These are phyloP conservation scores for Tripterygium wilfordii DNA, from an alignment of 177 flowering plant species.

Conservation along the genomic window DNA sequence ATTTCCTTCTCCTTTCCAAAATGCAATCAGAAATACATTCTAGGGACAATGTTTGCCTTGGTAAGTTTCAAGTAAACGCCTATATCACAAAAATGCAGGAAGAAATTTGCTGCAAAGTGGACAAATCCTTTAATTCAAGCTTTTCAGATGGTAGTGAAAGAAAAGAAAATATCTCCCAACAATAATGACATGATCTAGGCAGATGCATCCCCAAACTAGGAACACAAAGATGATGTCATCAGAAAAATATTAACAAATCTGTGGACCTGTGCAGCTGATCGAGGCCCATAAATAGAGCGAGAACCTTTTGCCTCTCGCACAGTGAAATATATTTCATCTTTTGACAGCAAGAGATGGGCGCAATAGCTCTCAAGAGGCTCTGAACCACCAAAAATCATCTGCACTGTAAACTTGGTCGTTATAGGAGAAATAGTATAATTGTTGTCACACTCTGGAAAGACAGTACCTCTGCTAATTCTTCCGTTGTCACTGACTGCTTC, in stretches of 20 bases:
- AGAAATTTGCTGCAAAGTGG: too few species aligned
- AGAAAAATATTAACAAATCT: background rate
- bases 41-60: too few species aligned
- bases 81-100: too few species aligned
- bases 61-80: too few species aligned
- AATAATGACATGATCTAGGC: too few species aligned
- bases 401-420: constrained; percentile 21
- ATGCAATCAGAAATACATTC: too few species aligned
- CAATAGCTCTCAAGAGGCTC: constrained; percentile 90
- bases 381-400: constrained; percentile 82
- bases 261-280: constrained; percentile 74
- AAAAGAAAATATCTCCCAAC: too few species aligned
- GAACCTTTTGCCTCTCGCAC: constrained; percentile 56
- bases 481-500: constrained; percentile 63
- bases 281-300: constrained; percentile 68
- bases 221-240: too few species aligned
- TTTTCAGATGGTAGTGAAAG: too few species aligned
- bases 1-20: too few species aligned
- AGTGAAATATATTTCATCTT: constrained; percentile 83
- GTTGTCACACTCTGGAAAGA: background rate
- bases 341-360: constrained; percentile 81
- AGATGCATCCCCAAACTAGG: too few species aligned
- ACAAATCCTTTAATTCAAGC: too few species aligned
- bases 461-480: constrained; percentile 83
- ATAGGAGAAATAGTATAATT: constrained; percentile 5